Conservation (phyloP, 2,329 filamentous ascomycete genomes). For the Penicillium janthinellum region DNA sequence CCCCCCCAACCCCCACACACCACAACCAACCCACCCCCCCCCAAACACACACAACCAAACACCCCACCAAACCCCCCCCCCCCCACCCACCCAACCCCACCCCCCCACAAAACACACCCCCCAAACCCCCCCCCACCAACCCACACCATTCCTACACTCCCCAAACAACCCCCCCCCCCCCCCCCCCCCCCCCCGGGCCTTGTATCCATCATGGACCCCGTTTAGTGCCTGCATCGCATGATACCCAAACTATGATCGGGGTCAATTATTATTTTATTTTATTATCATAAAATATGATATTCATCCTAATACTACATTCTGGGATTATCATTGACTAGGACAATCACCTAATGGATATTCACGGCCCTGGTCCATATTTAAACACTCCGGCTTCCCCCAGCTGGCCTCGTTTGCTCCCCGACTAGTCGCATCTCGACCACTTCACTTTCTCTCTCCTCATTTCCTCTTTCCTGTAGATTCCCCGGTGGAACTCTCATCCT, state of each 20-base stretch:
- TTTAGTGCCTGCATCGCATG: neutral
- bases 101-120: too few relatives aligned
- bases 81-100: too few relatives aligned
- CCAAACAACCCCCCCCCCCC: too few relatives aligned
- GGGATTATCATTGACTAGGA: neutral
- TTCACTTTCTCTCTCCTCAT: neutral
- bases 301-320: neutral
- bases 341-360: constrained; percentile 3
- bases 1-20: too few relatives aligned
- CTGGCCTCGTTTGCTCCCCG: neutral
- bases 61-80: too few relatives aligned
- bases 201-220: neutral
- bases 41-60: too few relatives aligned
- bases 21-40: too few relatives aligned
- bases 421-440: neutral
- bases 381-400: neutral
- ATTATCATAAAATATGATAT: neutral
- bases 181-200: neutral
- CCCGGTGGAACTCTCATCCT: neutral
- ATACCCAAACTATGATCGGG: neutral
- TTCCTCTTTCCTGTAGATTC: neutral
- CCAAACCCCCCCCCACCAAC: too few relatives aligned
- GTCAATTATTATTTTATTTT: neutral
- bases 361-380: constrained; percentile 6
- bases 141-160: too few relatives aligned